Evolutionary conservation across 192 early-diverging fungal species (phyloP), one percentile per base, ranked within the genome.

Genomic region (Coemansia sp.): DNA sequence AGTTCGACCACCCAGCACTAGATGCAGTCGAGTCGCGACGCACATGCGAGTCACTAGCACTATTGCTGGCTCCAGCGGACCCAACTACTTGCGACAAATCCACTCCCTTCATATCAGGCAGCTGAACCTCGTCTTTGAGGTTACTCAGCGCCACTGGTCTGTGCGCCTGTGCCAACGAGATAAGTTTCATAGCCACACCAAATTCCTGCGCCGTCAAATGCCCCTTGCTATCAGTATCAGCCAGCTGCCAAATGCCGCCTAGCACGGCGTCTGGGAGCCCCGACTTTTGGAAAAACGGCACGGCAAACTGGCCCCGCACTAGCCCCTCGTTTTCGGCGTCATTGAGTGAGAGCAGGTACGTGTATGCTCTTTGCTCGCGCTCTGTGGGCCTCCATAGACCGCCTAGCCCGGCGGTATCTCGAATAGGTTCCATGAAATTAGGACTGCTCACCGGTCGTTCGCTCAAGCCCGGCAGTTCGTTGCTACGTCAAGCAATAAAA

Each of bases 201-300:
- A 98, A 98, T 37, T 87, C 90, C 17, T 82, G 78, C 40, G 84
- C 81, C 21, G 89, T 90, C 53, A 96, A 77, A 32, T 87, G 86
- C 17, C 95, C 96, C 64, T 88, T 87, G 70, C 89, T 86, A 30
- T 93, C 89, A 3, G 82, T 63, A 74, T 96, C 94, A 6, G 90
- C 89, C n/a, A 91, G 77, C 47, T 94, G 86, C 96, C 96, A 98
- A 55, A 98, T 93, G 84, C 90, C 82, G 44, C 88, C 89, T 16
- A 94, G 80, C 17, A 85, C 72, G 16, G 83, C 74, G 26, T 84
- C 80, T 0, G 90, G 82, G 0, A 94, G 81, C n/a, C 87, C 86
- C 1, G 90, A 91, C 63, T 87, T 89, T 59, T 87, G 86, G 84
- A 92, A 89, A 67, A 94, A 91, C 3, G 83, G 86, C 30, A 92